Evolutionary conservation across 2,329 filamentous ascomycete genomes (phyloP).

Genomic region (Cladosporium cucumerinum): DNA sequence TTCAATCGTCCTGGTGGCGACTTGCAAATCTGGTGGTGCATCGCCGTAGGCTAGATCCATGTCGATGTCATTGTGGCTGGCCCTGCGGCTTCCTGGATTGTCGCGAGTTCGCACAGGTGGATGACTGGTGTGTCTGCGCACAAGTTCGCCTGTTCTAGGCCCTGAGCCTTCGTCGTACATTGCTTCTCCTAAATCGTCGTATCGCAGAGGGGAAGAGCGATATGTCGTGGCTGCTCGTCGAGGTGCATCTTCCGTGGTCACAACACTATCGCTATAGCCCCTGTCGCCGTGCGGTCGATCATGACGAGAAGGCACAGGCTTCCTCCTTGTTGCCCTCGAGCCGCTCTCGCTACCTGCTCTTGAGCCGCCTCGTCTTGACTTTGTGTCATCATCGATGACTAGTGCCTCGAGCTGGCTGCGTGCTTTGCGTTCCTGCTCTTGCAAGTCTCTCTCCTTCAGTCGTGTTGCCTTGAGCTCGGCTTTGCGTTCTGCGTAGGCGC

Average conservation of each 20-base stretch:
- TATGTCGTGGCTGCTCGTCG: conserved; percentile 19
- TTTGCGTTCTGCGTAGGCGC: conserved; percentile 83
- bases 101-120: conserved; percentile 20
- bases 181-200: conserved; percentile 22
- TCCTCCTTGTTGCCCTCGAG: conserved; percentile 21
- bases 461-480: conserved; percentile 72
- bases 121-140: conserved; percentile 43
- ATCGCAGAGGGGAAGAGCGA: conserved; percentile 31
- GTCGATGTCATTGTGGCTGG: conserved; percentile 60
- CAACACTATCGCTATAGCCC: conserved; percentile 46
- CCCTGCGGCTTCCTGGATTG: conserved; percentile 31
- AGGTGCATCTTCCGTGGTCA: conserved; percentile 29
- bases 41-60: conserved; percentile 91
- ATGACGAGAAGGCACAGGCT: conserved; percentile 24
- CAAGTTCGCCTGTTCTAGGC: conserved; percentile 39
- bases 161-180: conserved; percentile 21
- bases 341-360: conserved; percentile 28
- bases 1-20: conserved; percentile 38
- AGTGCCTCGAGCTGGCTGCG: conserved; percentile 56
- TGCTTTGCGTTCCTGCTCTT: conserved; percentile 50
- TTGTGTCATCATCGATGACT: conserved; percentile 41
- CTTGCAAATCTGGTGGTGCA: conserved; percentile 65
- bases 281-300: conserved; percentile 41
- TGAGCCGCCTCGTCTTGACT: conserved; percentile 23
- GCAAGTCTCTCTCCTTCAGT: conserved; percentile 51